A percentile compares a stretch with the other conserved stretches of the same genome.
Evolutionary conservation across 306 rosid species (phyloP).

Genomic region (Acacia melanoxylon): DNA sequence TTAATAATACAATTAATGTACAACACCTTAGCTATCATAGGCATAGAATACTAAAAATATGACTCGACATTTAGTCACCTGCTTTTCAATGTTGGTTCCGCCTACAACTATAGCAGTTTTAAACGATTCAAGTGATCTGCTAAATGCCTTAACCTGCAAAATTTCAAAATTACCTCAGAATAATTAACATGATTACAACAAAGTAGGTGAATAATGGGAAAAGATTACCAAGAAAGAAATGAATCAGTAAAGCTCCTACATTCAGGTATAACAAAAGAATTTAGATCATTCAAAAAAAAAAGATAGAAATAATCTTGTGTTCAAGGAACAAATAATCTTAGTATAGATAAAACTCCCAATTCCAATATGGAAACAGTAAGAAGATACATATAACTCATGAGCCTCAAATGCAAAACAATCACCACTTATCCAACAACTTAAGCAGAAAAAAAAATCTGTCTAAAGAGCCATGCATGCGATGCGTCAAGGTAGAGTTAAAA

Average conservation of each 20-base stretch:
- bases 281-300: conserved; percentile 13
- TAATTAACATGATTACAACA: conserved; percentile 17
- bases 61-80: conserved; percentile 51
- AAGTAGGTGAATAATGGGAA: not conserved
- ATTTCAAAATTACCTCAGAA: conserved; percentile 27
- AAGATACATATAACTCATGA: conserved; percentile 12
- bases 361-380: not conserved
- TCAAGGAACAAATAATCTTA: conserved; percentile 5
- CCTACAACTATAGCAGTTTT: conserved; percentile 89
- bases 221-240: not conserved
- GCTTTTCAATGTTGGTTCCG: conserved; percentile 79
- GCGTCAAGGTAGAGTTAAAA: not conserved
- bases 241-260: not conserved
- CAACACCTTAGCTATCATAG: not conserved
- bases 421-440: not conserved
- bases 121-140: conserved; percentile 70
- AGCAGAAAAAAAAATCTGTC: not conserved
- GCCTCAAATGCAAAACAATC: not conserved
- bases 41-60: conserved; percentile 4
- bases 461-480: not conserved
- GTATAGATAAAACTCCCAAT: not conserved
- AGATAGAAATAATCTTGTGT: conserved; percentile 5
- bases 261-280: conserved; percentile 3
- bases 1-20: not conserved
- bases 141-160: conserved; percentile 83